phyloP scores from a whole-genome alignment of 495 filamentous ascomycete genomes.

The Xylaria bambusicola region DNA sequence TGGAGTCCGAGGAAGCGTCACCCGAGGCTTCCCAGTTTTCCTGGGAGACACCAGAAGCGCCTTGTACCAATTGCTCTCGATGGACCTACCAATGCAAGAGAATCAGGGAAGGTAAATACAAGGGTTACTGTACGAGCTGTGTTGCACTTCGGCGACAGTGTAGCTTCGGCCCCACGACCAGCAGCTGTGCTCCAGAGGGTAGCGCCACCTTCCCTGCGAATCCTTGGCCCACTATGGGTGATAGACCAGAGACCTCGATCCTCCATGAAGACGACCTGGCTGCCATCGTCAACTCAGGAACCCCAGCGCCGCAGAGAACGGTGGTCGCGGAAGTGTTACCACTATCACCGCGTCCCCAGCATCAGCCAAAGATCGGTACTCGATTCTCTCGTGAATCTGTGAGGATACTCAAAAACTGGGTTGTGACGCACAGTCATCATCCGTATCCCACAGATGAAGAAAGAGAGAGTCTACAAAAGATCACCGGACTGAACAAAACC shows the following conservation, averaged over 20 bases:
- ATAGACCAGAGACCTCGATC: constrained; percentile 44
- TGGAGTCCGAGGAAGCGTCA: constrained; percentile 13
- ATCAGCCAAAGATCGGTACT: constrained; percentile 51
- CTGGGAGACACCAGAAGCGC: constrained; percentile 43
- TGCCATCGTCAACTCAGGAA: constrained; percentile 42
- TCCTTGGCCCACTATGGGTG: constrained; percentile 48
- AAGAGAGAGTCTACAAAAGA: constrained; percentile 69
- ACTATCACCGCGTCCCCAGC: constrained; percentile 20
- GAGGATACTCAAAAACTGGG: constrained; percentile 76
- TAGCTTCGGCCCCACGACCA: constrained; percentile 56
- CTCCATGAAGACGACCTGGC: constrained; percentile 51
- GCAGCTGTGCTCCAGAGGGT: constrained; percentile 27
- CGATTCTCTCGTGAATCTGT: constrained; percentile 73
- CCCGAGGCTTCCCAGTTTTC: constrained; percentile 35
- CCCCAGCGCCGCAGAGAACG: constrained; percentile 52
- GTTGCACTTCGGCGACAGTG: constrained; percentile 73
- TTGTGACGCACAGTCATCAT: constrained; percentile 69
- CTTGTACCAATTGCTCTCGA: constrained; percentile 71
- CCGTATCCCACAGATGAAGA: constrained; percentile 83
- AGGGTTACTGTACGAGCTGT: constrained; percentile 74
- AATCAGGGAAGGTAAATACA: constrained; percentile 66
- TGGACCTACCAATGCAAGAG: constrained; percentile 76
- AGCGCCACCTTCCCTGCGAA: constrained; percentile 42
- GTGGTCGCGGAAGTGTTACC: constrained; percentile 38
- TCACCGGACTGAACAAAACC: constrained; percentile 71